Base-by-base conservation (phyloP, 306 rosid species). In the Medicago lupulina region DNA sequence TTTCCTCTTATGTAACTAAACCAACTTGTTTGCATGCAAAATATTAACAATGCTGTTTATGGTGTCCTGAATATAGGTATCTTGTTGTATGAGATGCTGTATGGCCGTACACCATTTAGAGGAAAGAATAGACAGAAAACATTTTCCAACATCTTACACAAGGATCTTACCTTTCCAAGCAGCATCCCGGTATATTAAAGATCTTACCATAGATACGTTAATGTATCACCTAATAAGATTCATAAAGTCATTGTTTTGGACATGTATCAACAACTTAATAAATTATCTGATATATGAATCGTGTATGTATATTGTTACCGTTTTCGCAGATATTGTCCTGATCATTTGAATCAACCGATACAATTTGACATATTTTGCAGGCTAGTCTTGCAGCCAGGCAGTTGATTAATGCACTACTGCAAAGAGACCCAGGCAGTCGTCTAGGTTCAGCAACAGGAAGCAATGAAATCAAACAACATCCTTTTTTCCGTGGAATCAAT, bases 101-200 rank as follows among this genome's bases (percentile, higher is more conserved):
- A 92, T 38, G 97, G 98, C 3, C 97, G 96, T 14, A 95, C 98
- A 12, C 98, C 98, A 44, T 95, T 95, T 70, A 82, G 97, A 76
- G 98, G 98, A 9, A 95, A 90, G 86, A 89, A 92, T 46, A 92
- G 98, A 76, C 91, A 89, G 83, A 90, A 84, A 83, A 92, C 98
- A 74, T 95, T 92, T 75, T 75, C 97, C 76, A 95, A 95, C 75
- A 85, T 95, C 83, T 85, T 95, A 74, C 85, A 86, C 88, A 95
- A 95, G 85, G 97, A 95, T 77, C 95, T 95, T 36, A 95, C 98
- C 80, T 95, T 95, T 67, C 96, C 98, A 31, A 83, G 96, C 82
- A 92, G 98, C 79, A 88, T 92, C 76, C 88, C 88, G 90, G 98
- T 61, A 61, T 59, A 6, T 59, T 6, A 25, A 12, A 16, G 17